Base-by-base conservation (phyloP, 805 yeast species). In the Zygoascus ofunaensis region DNA sequence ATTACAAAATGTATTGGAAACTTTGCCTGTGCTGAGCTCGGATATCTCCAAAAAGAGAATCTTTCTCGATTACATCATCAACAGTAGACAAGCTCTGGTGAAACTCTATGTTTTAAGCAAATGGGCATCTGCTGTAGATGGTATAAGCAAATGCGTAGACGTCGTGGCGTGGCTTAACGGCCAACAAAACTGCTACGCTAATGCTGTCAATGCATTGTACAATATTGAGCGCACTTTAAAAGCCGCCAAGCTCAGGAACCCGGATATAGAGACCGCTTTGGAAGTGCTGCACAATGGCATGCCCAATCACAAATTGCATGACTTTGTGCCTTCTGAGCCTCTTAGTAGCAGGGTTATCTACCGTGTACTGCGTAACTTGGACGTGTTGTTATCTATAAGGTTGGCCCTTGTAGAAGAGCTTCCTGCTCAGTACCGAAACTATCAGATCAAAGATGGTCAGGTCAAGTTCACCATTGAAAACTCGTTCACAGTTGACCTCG, bases 161-260 rank as follows among this genome's bases (percentile, higher is more conserved):
- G 70, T 90, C 18, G 76, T 94, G 47, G 82, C 84, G 50, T 92
- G 94, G 92, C 71, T 92, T 34, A 70, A 92, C 49, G 79, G 79
- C 40, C 94, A 87, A 55, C 84, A 85, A 56, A 77, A 74, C 57
- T 73, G 72, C 58, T 89, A 72, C 55, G 82, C 63, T 46, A 78
- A 71, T 55, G 79, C 65, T 34, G 75, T 82, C 17, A 73, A 80
- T 65, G 79, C 82, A 10, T 66, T 87, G 34, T 83, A 80, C 49
- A 70, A 71, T n/a, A 66, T 83, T 20, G 84, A 80, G 50, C 75
- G 78, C 42, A 76, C 81, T n/a, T 63, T 84, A 50, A 75, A 87
- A 1, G 84, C 87, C 23, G 97, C 98, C 0, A 89, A 94, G 56
- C 65, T 90, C 43, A 95, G 96, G 4, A 86, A 87, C 60, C 92